Evolutionary conservation across 345 rosid species (phyloP), one percentile per base, ranked within the genome.

Genomic region (Physaria fendleri): DNA sequence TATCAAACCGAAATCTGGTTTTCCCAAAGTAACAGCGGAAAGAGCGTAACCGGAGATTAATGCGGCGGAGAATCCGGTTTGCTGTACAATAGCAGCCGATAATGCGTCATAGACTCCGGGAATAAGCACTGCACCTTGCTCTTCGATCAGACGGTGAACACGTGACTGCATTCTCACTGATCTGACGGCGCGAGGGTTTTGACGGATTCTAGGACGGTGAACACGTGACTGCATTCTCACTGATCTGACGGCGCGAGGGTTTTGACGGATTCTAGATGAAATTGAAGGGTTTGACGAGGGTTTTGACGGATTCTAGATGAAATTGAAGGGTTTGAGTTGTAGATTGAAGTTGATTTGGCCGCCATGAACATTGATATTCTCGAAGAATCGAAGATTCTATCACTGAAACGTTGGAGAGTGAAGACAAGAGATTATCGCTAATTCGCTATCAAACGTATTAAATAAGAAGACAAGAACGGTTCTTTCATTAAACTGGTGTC

Each of bases 71-170:
- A 74, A 78, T 16, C 83, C 78, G 21, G 78, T 54, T 1, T 74
- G 72, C 16, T 78, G 68, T 2, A 78, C 73, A 7, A 76, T 69
- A 27, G 76, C 71, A 0, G 83, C 79, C 16, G 83, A 76, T 38
- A 74, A 72, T 8, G 81, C 79, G 42, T 81, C 85, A 64, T 78
- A 78, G 69, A 79, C 71, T 10, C 83, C 78, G 1, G 81, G 83
- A 78, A 78, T 68, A 8, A 78, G 67, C n/a, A 76, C 75, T 5
- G 65, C 55, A 30, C 76, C 81, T 47, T 78, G 63, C 2, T 81
- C 73, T 69, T 81, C 67, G n/a, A 81, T 76, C 44, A 74, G 34
- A 53, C 73, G 73, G 42, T 76, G 76, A 3, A 81, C 32, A 16
- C 79, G 73, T 56, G 78, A 69, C 29, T 52, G 74, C 70, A 65